Evolutionary conservation across 1,139 yeast species (phyloP).

Genomic region (Suhomyces anneliseae): DNA sequence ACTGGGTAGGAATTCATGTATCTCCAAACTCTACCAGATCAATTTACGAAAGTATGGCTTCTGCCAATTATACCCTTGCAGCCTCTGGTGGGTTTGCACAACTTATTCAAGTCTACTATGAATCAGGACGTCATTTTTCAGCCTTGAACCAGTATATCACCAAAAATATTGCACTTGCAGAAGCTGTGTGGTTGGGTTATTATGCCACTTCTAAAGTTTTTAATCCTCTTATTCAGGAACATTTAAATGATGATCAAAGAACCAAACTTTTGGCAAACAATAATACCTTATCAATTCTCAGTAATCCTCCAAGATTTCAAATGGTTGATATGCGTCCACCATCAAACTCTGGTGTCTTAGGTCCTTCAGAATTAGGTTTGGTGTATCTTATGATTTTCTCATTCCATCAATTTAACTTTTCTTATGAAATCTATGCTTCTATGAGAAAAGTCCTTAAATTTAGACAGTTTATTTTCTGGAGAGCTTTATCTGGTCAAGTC

Average conservation of each 20-base stretch:
- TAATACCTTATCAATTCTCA: conserved; percentile 19
- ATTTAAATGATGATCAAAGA: conserved; percentile 14
- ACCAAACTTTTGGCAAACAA: conserved; percentile 16
- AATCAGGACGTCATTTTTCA: conserved; percentile 55
- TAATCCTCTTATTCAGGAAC: conserved; percentile 21
- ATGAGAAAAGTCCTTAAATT: conserved; percentile 36
- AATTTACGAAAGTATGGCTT: conserved; percentile 33
- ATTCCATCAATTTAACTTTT: conserved; percentile 34
- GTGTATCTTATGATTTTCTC: conserved; percentile 36
- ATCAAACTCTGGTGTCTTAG: conserved; percentile 24
- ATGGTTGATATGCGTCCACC: conserved; percentile 25
- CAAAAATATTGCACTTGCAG: conserved; percentile 37
- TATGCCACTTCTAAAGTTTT: conserved; percentile 25
- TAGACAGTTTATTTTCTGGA: conserved; percentile 47
- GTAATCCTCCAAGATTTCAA: conserved; percentile 22
- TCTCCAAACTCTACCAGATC: conserved; percentile 42
- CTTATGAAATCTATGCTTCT: conserved; percentile 22
- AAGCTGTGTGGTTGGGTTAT: conserved; percentile 22
- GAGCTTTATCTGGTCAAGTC: conserved; percentile 47
- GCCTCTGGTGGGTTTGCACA: conserved; percentile 13
- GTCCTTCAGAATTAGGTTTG: conserved; percentile 37
- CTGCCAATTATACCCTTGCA: conserved; percentile 19
- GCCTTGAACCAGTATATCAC: conserved; percentile 41
- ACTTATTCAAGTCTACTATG: conserved; percentile 42
- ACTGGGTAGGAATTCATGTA: conserved; percentile 56